Evolutionary conservation across 805 yeast species (phyloP), one percentile per base, ranked within the genome.

Genomic region (Candida palmyrensis): DNA sequence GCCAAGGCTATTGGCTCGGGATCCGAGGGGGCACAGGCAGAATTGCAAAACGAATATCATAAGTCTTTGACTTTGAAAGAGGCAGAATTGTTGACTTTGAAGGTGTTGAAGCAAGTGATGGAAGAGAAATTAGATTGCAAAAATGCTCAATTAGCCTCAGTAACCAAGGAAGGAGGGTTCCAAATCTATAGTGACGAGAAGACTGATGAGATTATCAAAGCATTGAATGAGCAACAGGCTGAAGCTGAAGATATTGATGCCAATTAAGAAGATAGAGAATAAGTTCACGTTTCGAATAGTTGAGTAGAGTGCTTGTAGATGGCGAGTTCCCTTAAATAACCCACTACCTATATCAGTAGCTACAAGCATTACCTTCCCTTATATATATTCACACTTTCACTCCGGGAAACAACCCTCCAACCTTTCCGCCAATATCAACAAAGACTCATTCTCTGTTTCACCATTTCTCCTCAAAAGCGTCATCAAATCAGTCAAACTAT

Each of bases 1-100:
- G 99, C 98, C 18, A 94, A 92, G 65, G 98, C 98, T 9, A 92
- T 94, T 51, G 99, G 99, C 10, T 85, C 96, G 2, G 99, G 99
- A 14, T 84, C 95, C 11, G 99, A 92, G 63, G 98, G 98, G 43
- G 99, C 99, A 2, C 98, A 94, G 63, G 82, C 96, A 2, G 99
- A 92, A 60, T 71, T 92, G 53, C 96, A 89, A 60, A 90, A 89
- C 53, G 96, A 92, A 64, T 92, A 92, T 65, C 97, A 90, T 63
- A 82, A 82, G 45, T 85, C 95, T 14, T 71, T 92, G 49, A 87
- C 97, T 10, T 67, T 92, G 47, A 77, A 79, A 45, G 98, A 94
- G 57, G 98, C 97, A 6, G 97, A 92, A 68, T 62, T 84, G 27
- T 70, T 92, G 53, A 82, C 89, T 5, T 72, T 92, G 53, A 89